Percentiles rank a stretch among this genome's conserved stretches.
Conservation (phyloP, 1,139 yeast genomes). For the Yamadazyma sp. region DNA sequence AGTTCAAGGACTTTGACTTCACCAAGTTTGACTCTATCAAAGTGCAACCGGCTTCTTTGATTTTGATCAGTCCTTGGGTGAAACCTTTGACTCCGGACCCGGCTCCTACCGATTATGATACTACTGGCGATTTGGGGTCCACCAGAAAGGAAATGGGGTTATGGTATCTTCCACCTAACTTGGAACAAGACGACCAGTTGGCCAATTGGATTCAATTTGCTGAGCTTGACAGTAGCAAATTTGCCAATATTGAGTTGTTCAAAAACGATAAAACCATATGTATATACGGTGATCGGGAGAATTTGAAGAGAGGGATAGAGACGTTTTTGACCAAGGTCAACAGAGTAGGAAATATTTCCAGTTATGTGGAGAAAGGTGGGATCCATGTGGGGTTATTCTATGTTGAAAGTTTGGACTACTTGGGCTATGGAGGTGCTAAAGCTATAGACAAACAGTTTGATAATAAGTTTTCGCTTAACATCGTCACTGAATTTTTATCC, state of each 20-base stretch:
- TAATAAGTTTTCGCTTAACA: conserved; percentile 23
- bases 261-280: conserved; percentile 23
- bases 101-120: conserved; percentile 22
- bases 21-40: conserved; percentile 12
- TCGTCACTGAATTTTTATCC: conserved; percentile 13
- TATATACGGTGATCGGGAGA: conserved; percentile 41
- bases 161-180: conserved; percentile 24
- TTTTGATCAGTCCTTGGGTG: conserved; percentile 47
- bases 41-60: conserved; percentile 30
- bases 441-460: conserved; percentile 29
- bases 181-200: conserved; percentile 12
- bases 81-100: conserved; percentile 21
- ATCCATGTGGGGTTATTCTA: conserved; percentile 17
- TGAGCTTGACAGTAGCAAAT: conserved; percentile 21
- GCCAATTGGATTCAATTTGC: conserved; percentile 24
- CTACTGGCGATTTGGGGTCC: conserved; percentile 36
- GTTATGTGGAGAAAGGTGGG: conserved; percentile 23
- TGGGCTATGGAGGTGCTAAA: conserved; percentile 22
- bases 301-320: conserved; percentile 30
- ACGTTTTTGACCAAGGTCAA: conserved; percentile 19
- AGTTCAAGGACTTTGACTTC: conserved; percentile 12
- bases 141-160: conserved; percentile 27
- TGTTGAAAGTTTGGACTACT: conserved; percentile 30
- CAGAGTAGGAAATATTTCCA: conserved; percentile 20
- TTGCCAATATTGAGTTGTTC: conserved; percentile 25